phyloP scores from a whole-genome alignment of 169 alveolate species.

The Cryptosporidium sp. region DNA sequence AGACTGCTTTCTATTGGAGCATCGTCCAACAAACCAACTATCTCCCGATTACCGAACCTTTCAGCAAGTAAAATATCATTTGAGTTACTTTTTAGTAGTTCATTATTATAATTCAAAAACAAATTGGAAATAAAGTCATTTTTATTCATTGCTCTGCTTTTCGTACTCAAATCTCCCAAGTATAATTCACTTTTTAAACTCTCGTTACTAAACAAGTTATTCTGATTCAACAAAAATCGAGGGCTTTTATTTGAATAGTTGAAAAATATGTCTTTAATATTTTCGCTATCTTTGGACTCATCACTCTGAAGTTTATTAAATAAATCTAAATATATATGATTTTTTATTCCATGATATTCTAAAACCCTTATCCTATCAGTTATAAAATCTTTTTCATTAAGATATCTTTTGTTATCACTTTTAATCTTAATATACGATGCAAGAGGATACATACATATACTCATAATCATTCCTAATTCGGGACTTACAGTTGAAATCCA shows the following conservation, averaged over 20 bases:
- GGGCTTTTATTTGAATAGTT: neutral
- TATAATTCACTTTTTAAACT: neutral
- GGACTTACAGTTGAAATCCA: slow-evolving; percentile 59
- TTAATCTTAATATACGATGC: slow-evolving; percentile 40
- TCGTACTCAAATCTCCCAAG: neutral
- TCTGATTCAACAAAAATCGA: neutral
- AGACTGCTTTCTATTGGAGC: slow-evolving; percentile 41
- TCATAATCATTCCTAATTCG: slow-evolving; percentile 45
- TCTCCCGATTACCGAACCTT: slow-evolving; percentile 1
- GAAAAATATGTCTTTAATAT: neutral
- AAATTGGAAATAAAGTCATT: slow-evolving; percentile 20
- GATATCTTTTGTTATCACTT: neutral
- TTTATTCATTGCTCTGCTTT: neutral
- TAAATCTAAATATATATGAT: slow-evolving; percentile 4
- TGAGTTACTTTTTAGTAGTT: neutral
- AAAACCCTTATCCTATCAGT: slow-evolving; percentile 19
- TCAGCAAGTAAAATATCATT: slow-evolving; percentile 39
- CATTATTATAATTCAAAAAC: neutral
- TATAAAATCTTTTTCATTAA: neutral
- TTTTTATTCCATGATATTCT: slow-evolving; percentile 9
- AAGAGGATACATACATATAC: slow-evolving; percentile 48
- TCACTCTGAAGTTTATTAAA: slow-evolving; percentile 11
- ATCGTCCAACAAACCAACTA: slow-evolving; percentile 13
- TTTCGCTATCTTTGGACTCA: neutral
- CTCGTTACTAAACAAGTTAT: neutral